A percentile compares a stretch with the other conserved stretches of the same genome.
These are phyloP conservation scores for Tricholoma saponaceum DNA, from an alignment of 768 basidiomycete genomes.

Conservation along the genomic window DNA sequence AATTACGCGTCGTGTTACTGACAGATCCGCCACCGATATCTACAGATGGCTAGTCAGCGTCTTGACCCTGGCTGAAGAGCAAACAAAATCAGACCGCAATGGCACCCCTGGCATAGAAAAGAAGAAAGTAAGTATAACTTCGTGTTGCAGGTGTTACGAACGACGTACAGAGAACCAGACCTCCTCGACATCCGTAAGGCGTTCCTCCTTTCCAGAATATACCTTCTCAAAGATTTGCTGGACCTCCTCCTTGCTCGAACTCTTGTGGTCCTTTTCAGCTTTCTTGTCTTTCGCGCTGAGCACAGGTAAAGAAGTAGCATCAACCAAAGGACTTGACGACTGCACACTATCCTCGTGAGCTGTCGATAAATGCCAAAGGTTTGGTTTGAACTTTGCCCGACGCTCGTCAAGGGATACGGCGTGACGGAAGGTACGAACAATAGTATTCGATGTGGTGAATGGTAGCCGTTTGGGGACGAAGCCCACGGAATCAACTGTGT, in stretches of 20 bases:
- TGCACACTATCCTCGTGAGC: too few species aligned
- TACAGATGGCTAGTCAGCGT: conserved; percentile 10
- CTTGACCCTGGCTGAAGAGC: neutral
- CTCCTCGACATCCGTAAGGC: conserved; percentile 45
- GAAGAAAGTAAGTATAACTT: neutral
- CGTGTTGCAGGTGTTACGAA: neutral
- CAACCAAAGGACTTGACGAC: conserved; percentile 9
- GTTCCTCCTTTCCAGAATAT: conserved; percentile 21
- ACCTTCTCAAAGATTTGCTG: conserved; percentile 26
- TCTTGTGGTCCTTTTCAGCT: conserved; percentile 14
- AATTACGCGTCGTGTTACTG: conserved; percentile 34
- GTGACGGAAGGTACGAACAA: conserved; percentile 58
- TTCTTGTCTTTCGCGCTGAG: neutral
- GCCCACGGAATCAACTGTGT: conserved; percentile 65
- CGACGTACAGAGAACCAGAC: conserved; percentile 60
- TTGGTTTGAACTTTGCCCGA: conserved; percentile 56
- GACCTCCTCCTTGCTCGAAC: conserved; percentile 6
- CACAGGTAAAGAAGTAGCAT: neutral
- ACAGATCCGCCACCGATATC: conserved; percentile 60
- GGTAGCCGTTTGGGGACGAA: conserved; percentile 50
- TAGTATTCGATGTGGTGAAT: conserved; percentile 52
- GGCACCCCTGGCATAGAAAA: conserved; percentile 35
- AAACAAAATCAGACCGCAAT: conserved; percentile 30
- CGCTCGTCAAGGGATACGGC: conserved; percentile 63
- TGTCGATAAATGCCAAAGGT: too few species aligned